Evolutionary conservation across 768 basidiomycete species (phyloP).

Genomic region (Piloderma croceum): DNA sequence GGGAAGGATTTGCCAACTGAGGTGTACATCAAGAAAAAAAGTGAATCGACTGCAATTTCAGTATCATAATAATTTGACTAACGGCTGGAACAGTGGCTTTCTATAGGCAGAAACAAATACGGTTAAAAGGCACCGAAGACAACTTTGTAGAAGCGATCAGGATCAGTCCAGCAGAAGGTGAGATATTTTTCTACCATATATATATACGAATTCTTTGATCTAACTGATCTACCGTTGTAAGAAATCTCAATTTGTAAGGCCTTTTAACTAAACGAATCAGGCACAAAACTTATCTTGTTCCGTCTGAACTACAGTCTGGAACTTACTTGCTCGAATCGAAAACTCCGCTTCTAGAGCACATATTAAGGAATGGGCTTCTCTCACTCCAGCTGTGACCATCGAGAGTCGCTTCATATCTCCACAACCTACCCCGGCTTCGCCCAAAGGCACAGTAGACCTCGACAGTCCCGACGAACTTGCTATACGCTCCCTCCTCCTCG

Average conservation of each 20-base stretch:
- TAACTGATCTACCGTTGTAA: conserved; percentile 14
- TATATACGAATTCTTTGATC: not conserved
- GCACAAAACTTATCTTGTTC: not conserved
- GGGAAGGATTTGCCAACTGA: conserved; percentile 74
- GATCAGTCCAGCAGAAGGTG: conserved; percentile 70
- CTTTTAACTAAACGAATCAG: not conserved
- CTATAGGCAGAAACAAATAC: conserved; percentile 62
- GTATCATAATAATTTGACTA: not conserved
- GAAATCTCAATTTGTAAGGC: conserved; percentile 68
- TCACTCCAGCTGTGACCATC: conserved; percentile 36
- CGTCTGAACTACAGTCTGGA: conserved; percentile 56
- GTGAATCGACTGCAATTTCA: conserved; percentile 34
- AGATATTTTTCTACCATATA: conserved; percentile 10
- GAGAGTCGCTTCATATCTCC: too few species aligned
- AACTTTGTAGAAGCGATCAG: conserved; percentile 50
- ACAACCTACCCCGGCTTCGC: not conserved
- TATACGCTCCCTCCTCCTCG: conserved; percentile 62
- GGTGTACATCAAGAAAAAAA: conserved; percentile 69
- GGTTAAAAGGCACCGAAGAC: conserved; percentile 46
- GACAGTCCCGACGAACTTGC: conserved; percentile 71
- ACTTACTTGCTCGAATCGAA: conserved; percentile 60
- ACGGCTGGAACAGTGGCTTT: conserved; percentile 73
- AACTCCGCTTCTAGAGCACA: conserved; percentile 50
- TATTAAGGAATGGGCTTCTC: conserved; percentile 44
- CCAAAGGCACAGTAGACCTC: conserved; percentile 32